Evolutionary conservation across 345 rosid species (phyloP), one percentile per base, ranked within the genome.

Genomic region (Rubroshorea leprosula): DNA sequence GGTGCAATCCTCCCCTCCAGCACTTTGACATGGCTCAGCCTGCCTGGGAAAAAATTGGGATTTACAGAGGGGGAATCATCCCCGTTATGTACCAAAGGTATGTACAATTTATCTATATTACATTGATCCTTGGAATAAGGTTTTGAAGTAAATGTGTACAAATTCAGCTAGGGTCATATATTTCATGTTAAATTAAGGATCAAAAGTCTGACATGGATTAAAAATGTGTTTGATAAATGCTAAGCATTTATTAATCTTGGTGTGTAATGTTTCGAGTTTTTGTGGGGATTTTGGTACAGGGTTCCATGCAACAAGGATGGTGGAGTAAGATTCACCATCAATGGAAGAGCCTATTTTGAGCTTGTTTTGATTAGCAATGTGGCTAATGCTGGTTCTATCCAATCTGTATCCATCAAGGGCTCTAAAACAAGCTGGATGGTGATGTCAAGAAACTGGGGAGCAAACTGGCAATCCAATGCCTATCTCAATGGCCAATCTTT

Each of bases 401-500:
- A 20, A 1, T 20, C 11, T 20, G 54, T 50, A 18, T 50, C 26
- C 10, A 21, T 50, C 5, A 50, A 20, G 15, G 54, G 54, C 15
- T 50, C 31, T 12, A 50, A 24, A 50, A 20, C 54, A 0, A 11
- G 26, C 1, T 50, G 54, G 54, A 13, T 20, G 26, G 15, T 15
- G 5, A 50, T 50, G 54, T 50, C 54, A 22, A 19, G 54, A n/a
- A 50, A 50, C 27, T 50, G 54, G 54, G 31, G 54, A 20, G 25
- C 54, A 0, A 50, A 22, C 27, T 50, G 29, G 54, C 54, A 50
- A 10, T 9, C 26, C 5, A 20, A 20, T 0, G 26, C 14, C 13
- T 50, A 20, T 50, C 24, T 23, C 13, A 50, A 19, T 21, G 26
- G 16, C 27, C 24, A 50, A 22, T 72, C 71, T 63, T 62, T 83